Conservation (phyloP, 2,329 filamentous ascomycete genomes). For the Aspergillus quadrilineatus region DNA sequence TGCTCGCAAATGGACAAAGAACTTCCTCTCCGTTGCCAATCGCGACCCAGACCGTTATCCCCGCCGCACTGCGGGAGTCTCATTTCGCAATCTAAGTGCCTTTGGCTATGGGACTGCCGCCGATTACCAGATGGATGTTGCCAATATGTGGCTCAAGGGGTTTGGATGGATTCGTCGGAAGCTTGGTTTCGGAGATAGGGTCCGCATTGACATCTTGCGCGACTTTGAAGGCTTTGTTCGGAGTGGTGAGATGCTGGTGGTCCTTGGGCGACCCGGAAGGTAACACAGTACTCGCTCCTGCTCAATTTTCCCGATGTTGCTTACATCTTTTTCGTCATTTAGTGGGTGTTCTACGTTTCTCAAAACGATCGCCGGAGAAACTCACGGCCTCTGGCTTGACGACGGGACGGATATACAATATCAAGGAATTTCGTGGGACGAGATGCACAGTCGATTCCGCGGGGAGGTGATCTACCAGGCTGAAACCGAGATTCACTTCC, state of each 20-base stretch:
- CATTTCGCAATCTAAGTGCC: slow-evolving; percentile 46
- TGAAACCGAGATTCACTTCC: slow-evolving; percentile 79
- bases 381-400: slow-evolving; percentile 74
- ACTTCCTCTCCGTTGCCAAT: slow-evolving; percentile 35
- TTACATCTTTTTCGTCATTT: background rate
- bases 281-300: slow-evolving; percentile 15
- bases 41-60: slow-evolving; percentile 34
- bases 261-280: slow-evolving; percentile 51
- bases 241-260: slow-evolving; percentile 56
- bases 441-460: slow-evolving; percentile 75
- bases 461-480: slow-evolving; percentile 84
- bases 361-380: slow-evolving; percentile 81
- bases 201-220: slow-evolving; percentile 58
- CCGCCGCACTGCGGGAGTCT: slow-evolving; percentile 39
- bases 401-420: slow-evolving; percentile 75
- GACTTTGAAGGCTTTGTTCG: slow-evolving; percentile 63
- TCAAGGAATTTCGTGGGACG: slow-evolving; percentile 61
- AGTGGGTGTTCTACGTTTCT: slow-evolving; percentile 73
- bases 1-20: slow-evolving; percentile 47
- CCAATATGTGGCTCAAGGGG: slow-evolving; percentile 43
- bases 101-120: slow-evolving; percentile 45
- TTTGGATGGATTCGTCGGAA: slow-evolving; percentile 28
- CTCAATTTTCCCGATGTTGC: background rate
- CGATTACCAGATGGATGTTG: slow-evolving; percentile 47
- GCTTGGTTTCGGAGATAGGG: slow-evolving; percentile 33